phyloP scores from a whole-genome alignment of 2,329 filamentous ascomycete genomes.

The Cladosporium sp. region DNA sequence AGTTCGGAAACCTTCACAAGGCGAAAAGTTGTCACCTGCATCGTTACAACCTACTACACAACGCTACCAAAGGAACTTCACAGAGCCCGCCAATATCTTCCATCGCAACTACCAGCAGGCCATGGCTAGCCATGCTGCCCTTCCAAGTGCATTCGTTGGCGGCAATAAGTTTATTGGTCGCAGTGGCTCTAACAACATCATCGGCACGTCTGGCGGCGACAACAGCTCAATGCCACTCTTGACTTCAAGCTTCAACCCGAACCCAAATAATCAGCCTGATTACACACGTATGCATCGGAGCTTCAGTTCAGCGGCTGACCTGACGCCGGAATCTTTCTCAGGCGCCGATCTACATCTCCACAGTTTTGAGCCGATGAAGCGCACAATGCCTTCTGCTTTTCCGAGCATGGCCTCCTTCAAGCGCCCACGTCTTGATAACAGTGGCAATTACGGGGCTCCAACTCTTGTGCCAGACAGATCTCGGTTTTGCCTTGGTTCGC shows the following conservation, averaged over 20 bases:
- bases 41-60: too few relatives aligned
- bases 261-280: neutral
- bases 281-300: neutral
- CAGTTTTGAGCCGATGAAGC: constrained; percentile 12
- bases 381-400: neutral
- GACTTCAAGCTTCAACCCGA: neutral
- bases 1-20: neutral
- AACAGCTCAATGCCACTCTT: neutral
- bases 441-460: constrained; percentile 1
- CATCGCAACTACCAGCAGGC: neutral
- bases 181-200: too few relatives aligned
- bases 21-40: neutral
- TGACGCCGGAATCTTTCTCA: constrained; percentile 6
- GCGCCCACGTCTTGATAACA: constrained; percentile 11
- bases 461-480: neutral
- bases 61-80: too few relatives aligned
- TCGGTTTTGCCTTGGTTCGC: neutral
- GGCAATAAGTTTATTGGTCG: neutral
- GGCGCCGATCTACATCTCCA: neutral
- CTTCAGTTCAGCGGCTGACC: constrained; percentile 1
- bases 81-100: neutral
- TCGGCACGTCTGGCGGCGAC: neutral
- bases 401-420: neutral
- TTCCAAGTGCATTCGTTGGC: neutral
- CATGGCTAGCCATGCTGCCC: too few relatives aligned